A percentile compares a stretch with the other conserved stretches of the same genome.
Conservation (phyloP, 2,329 filamentous ascomycete genomes). For the Aureobasidium sp. region DNA sequence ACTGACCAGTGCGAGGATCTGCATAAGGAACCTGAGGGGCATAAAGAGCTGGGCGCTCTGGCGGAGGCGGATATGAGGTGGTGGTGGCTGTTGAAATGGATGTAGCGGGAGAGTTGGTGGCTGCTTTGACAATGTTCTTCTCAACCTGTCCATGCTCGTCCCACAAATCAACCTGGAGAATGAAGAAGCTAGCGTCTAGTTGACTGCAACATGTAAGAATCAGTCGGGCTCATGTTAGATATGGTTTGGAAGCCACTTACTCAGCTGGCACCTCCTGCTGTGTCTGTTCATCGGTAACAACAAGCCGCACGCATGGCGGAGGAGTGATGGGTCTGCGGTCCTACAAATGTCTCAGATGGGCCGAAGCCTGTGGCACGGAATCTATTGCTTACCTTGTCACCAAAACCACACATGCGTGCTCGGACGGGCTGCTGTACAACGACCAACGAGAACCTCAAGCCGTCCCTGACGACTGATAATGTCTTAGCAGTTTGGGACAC, state of each 20-base stretch:
- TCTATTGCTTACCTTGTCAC: constrained; percentile 68
- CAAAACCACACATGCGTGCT: constrained; percentile 97
- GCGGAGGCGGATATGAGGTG: constrained; percentile 62
- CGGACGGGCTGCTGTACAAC: constrained; percentile 87
- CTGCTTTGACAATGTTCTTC: constrained; percentile 63
- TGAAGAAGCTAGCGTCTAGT: constrained; percentile 60
- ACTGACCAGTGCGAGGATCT: constrained; percentile 3
- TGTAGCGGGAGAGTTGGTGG: constrained; percentile 52
- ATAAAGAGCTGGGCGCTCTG: constrained; percentile 20
- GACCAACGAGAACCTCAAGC: constrained; percentile 3
- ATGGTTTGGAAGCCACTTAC: constrained; percentile 8
- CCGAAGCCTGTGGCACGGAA: not conserved
- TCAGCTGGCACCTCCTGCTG: constrained; percentile 65
- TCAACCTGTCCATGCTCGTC: constrained; percentile 53
- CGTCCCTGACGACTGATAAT: not conserved
- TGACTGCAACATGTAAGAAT: constrained; percentile 27
- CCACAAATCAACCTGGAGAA: constrained; percentile 65
- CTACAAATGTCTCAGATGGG: constrained; percentile 41
- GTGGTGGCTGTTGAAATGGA: constrained; percentile 76
- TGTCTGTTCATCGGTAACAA: constrained; percentile 67
- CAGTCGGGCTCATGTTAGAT: not conserved
- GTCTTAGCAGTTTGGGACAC: not conserved
- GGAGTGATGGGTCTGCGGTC: constrained; percentile 94
- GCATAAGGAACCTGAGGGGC: constrained; percentile 15
- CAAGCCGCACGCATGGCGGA: constrained; percentile 79